Evolutionary conservation across 1,284 basidiomycete species (phyloP), one percentile per base, ranked within the genome.

Genomic region (Xanthoconium separans): DNA sequence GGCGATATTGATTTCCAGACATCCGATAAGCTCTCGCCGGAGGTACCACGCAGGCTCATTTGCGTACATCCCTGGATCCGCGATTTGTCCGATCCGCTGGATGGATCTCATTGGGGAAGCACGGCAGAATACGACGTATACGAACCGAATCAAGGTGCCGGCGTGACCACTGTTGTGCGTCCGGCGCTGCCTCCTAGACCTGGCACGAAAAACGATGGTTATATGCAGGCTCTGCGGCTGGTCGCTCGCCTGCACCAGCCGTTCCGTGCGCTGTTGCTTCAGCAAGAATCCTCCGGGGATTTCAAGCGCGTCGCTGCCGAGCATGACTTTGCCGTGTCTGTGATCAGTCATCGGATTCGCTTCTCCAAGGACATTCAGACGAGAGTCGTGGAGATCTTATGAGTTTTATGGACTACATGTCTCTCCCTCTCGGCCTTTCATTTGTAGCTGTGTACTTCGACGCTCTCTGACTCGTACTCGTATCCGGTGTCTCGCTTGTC

Each of bases 281-380:
- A 33, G 41, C 40, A 55, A 34, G 39, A 55, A 27, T 2, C n/a
- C 0, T 13, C 9, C n/a, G 30, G 47, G 2, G 55, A 36, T 31
- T 55, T 37, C 34, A 55, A 16, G 40, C 47, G 47, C 13, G 18
- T 55, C 0, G 54, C 55, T 15, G 20, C 55, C 7, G 40, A 55
- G 12, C 54, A 44, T 8, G 45, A 50, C 20, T 56, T 55, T n/a
- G 2, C 31, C 6, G 22, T 52, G 1, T 29, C 46, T 1, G 55
- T 47, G 15, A 27, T 57, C 30, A 34, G 52, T 10, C 46, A 1
- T 22, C 18, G 6, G 13, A 29, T 57, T 12, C 29, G 31, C 16
- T 47, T 37, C 18, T 34, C 16, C 7, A 37, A 12, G 36, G 24
- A 47, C 3, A 10, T 37, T 27, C 53, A 16, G 1, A 4, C 39